Base-by-base conservation (phyloP, 148 eudicot species). In the Rhododendron kiyosumense region DNA sequence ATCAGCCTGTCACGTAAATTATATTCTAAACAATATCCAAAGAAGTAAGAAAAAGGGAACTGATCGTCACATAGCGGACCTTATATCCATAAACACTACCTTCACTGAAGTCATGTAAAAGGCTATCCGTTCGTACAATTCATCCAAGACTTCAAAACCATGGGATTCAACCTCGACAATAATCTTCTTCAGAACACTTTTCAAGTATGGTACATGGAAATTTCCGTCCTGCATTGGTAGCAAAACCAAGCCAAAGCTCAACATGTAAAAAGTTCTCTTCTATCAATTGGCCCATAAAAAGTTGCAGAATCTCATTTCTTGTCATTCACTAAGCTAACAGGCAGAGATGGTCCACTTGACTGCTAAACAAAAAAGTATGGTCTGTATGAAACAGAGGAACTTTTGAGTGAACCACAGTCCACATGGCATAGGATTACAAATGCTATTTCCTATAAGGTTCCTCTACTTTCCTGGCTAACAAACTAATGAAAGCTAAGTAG, bases 101-200 rank as follows among this genome's bases (percentile, higher is more conserved):
- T 92, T 92, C 32, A 90, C 61, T 26, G 95, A 92, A 83, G 89
- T 86, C 98, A 95, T 92, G 88, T 89, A 95, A 88, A 79, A 89
- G 22, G 94, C 92, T 84, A 91, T 93, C 24, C 88, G 90, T 85
- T 94, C 96, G 84, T 97, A 97, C 86, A 94, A 86, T 86, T 93
- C 94, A 88, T 94, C 99, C 90, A 97, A 82, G 73, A 95, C 96
- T 67, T 65, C 88, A 26, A 84, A 91, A 49, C 92, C 92, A 77
- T 86, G 88, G 26, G 93, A 90, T 86, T 97, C 99, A 81, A 97
- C 88, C 92, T 93, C 99, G 79, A 83, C 71, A 71, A 97, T 97
- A n/a, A 97, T 85, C 87, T 93, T 95, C 90, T 97, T 97, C 48
- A 95, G 84, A 78, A 94, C 91, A 83, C 48, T 89, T 86, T 91